Conservation (phyloP, 768 basidiomycete species). For the Lentinus tigrinus region DNA sequence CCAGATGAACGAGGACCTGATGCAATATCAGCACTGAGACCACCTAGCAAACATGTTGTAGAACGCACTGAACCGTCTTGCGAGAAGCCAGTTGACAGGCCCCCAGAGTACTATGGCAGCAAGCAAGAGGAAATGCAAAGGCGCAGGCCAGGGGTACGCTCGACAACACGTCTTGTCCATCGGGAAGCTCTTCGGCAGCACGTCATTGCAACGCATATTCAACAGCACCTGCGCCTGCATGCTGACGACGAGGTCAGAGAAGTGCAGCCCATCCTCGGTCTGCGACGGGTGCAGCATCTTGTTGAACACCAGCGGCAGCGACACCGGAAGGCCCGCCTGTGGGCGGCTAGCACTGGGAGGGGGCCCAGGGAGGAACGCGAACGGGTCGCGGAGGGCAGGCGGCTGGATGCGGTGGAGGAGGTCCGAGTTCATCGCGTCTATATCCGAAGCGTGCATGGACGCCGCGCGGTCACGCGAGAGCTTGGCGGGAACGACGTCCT, state of each 20-base stretch:
- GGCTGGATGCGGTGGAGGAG: constrained; percentile 64
- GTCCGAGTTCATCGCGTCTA: constrained; percentile 91
- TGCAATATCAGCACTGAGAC: background rate
- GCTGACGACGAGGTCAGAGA: constrained; percentile 56
- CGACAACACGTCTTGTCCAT: constrained; percentile 71
- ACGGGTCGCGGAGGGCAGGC: constrained; percentile 24
- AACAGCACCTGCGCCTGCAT: constrained; percentile 77
- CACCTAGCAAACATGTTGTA: background rate
- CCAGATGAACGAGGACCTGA: constrained; percentile 17
- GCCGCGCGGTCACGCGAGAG: constrained; percentile 60
- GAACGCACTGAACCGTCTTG: constrained; percentile 24
- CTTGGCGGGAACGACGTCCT: constrained; percentile 65
- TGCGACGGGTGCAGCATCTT: constrained; percentile 67
- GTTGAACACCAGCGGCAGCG: constrained; percentile 80
- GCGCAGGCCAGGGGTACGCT: constrained; percentile 65
- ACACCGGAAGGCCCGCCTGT: constrained; percentile 36
- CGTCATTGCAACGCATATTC: constrained; percentile 82
- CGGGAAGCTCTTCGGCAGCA: constrained; percentile 68
- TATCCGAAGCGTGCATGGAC: constrained; percentile 74
- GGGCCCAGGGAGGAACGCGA: constrained; percentile 26
- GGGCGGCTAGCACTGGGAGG: constrained; percentile 8
- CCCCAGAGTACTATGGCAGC: constrained; percentile 47
- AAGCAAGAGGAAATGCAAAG: constrained; percentile 55
- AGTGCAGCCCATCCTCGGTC: constrained; percentile 87
- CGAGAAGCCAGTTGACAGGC: constrained; percentile 45